Conservation (phyloP, 495 filamentous ascomycete species). For the Hypoxylon fuscum region DNA sequence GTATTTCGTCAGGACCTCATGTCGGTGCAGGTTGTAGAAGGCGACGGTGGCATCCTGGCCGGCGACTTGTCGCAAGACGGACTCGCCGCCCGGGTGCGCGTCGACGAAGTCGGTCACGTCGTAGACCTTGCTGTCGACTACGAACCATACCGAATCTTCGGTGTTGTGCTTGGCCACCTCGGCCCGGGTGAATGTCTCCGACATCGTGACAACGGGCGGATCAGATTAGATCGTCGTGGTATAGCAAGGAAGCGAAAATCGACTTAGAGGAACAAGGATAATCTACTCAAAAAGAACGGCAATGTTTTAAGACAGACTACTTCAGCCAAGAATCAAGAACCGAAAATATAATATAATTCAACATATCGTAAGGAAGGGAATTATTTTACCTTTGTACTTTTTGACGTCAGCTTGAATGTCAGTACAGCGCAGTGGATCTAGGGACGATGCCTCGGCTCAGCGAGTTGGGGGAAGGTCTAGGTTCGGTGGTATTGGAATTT, state of each 20-base stretch:
- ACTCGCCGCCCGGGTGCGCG: slow-evolving; percentile 87
- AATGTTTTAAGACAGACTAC: background rate
- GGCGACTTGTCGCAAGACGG: slow-evolving; percentile 84
- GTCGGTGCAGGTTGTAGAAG: slow-evolving; percentile 94
- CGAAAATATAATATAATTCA: slow-evolving; percentile 1
- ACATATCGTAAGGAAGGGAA: slow-evolving; percentile 3
- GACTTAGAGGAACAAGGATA: too few relatives aligned
- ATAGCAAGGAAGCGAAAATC: background rate
- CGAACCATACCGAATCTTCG: slow-evolving; percentile 78
- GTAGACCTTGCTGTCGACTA: slow-evolving; percentile 92
- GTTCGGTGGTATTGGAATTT: slow-evolving; percentile 20
- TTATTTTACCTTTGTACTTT: slow-evolving; percentile 4
- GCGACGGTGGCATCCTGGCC: slow-evolving; percentile 85
- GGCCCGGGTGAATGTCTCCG: slow-evolving; percentile 71
- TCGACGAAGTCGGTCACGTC: slow-evolving; percentile 92
- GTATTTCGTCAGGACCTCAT: slow-evolving; percentile 87
- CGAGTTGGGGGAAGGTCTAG: background rate
- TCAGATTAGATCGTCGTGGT: background rate
- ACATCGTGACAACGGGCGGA: slow-evolving; percentile 21
- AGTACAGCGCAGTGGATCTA: slow-evolving; percentile 4
- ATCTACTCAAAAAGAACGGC: background rate
- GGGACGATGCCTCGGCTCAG: slow-evolving; percentile 32
- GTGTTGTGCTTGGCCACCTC: slow-evolving; percentile 85
- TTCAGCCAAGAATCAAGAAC: slow-evolving; percentile 5
- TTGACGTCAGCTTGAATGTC: slow-evolving; percentile 14